Base-by-base conservation (phyloP, 805 yeast species). In the Candida berthetii region DNA sequence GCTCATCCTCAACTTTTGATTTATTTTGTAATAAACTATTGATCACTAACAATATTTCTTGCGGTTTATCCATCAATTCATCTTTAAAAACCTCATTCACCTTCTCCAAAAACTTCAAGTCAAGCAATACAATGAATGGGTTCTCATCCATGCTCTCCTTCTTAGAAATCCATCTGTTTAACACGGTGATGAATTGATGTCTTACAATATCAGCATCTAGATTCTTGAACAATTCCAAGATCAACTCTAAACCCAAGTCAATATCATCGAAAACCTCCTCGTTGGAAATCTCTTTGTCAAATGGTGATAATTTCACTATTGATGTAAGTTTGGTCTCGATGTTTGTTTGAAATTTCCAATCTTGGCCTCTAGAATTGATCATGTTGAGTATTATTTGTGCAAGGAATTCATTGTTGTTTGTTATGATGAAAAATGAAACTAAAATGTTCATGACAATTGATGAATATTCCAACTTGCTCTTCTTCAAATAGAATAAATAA, bases 101-200 rank as follows among this genome's bases (percentile, higher is more conserved):
- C 27, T 64, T 60, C 53, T 88, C 93, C 39, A 90, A 59, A 10
- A 87, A 54, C 44, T 82, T 74, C 44, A 87, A 63, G 52, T 84
- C 82, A 7, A 78, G 62, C 31, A 85, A 62, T 41, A 75, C 66
- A 7, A 71, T 49, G 40, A 77, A 71, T n/a, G 86, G 82, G 44
- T 72, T 69, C 1, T 52, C 50, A 9, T 49, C 51, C n/a, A 11
- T 13, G n/a, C 29, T 27, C 10, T 33, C 39, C 2, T 57, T 52
- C 11, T 50, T 48, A 24, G 50, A 43, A 18, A 85, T 66, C 90
- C 95, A 86, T 48, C 80, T 65, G 42, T 71, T 70, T 46, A 91
- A 62, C 1, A 80, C 60, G 0, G 45, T 47, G 3, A 78, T 58
- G 49, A 88, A 84, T 2, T 71, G 59, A 27, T 52, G 62, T 43